Percentiles rank a stretch among this genome's conserved stretches.
These are phyloP conservation scores for Hevea brasiliensis DNA, from an alignment of 345 rosid species.

Conservation along the genomic window DNA sequence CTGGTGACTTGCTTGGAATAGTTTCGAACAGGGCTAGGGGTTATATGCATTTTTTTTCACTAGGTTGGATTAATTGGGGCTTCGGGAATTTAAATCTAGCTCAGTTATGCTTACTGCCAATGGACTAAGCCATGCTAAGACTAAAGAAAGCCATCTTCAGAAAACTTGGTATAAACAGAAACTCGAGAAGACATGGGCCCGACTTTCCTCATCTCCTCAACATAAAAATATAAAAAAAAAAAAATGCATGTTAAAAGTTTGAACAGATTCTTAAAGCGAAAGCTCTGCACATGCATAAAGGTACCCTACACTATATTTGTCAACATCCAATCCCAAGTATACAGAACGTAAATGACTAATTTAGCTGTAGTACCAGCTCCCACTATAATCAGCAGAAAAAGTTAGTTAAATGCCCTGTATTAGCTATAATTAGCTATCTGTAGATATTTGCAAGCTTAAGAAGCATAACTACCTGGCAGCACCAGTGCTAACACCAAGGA, in stretches of 20 bases:
- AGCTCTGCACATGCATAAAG: slow-evolving; percentile 6
- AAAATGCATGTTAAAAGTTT: too few relatives aligned
- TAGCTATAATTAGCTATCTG: slow-evolving; percentile 2
- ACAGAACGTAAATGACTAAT: background rate
- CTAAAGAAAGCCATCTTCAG: too few relatives aligned
- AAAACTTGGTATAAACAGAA: too few relatives aligned
- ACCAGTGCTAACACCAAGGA: slow-evolving; percentile 29
- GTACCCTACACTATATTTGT: background rate
- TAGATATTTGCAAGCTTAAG: background rate
- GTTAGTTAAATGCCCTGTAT: background rate
- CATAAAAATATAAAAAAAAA: background rate
- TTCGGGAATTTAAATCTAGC: too few relatives aligned
- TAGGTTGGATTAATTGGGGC: too few relatives aligned
- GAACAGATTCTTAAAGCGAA: background rate
- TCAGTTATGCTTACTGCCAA: too few relatives aligned
- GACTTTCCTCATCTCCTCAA: background rate
- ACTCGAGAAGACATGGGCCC: too few relatives aligned
- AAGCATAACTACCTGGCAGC: slow-evolving; percentile 18
- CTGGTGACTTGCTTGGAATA: too few relatives aligned
- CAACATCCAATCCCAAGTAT: background rate
- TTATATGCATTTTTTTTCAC: too few relatives aligned
- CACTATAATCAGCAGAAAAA: slow-evolving; percentile 7
- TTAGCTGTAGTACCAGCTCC: slow-evolving; percentile 2
- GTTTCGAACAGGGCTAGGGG: too few relatives aligned
- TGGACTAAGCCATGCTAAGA: too few relatives aligned